Conservation (phyloP, 2,329 filamentous ascomycete genomes). For the Pseudocercospora cruenta region DNA sequence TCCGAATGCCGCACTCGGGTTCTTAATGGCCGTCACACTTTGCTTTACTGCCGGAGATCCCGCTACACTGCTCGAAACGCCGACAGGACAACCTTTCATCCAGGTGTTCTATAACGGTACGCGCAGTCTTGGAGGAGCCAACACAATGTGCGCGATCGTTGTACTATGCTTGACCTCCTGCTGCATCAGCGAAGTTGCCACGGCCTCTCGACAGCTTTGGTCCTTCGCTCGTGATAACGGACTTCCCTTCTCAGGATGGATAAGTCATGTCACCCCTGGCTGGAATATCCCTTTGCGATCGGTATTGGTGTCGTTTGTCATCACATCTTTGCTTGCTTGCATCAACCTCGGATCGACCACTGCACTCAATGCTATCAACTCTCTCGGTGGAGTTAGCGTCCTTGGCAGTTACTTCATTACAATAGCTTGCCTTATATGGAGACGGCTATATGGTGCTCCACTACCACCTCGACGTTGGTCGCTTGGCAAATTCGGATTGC, state of each 20-base stretch:
- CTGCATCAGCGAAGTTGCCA: conserved; percentile 30
- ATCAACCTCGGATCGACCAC: conserved; percentile 42
- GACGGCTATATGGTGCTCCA: conserved; percentile 23
- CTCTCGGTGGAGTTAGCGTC: conserved; percentile 40
- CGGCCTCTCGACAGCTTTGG: conserved; percentile 30
- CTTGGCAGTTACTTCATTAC: conserved; percentile 25
- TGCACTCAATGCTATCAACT: conserved; percentile 47
- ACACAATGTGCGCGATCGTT: conserved; percentile 29
- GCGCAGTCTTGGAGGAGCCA: conserved; percentile 28
- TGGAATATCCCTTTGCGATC: conserved; percentile 32
- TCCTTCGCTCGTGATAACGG: conserved; percentile 46
- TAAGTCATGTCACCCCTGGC: conserved; percentile 4
- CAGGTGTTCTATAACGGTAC: conserved; percentile 34
- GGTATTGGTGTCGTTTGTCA: conserved; percentile 20
- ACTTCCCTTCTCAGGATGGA: conserved; percentile 25
- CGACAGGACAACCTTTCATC: conserved; percentile 31
- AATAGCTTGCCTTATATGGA: conserved; percentile 30
- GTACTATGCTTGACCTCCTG: conserved; percentile 32
- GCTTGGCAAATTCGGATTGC: conserved; percentile 27
- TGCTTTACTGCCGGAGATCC: conserved; percentile 37
- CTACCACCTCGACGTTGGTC: conserved; percentile 29
- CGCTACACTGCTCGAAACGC: conserved; percentile 31
- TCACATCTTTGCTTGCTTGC: conserved; percentile 27
- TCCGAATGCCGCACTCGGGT: conserved; percentile 31
- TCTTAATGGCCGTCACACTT: conserved; percentile 33